These are phyloP conservation scores for Blumeria hordei DNA, from an alignment of 2,329 filamentous ascomycete genomes.

Conservation along the genomic window DNA sequence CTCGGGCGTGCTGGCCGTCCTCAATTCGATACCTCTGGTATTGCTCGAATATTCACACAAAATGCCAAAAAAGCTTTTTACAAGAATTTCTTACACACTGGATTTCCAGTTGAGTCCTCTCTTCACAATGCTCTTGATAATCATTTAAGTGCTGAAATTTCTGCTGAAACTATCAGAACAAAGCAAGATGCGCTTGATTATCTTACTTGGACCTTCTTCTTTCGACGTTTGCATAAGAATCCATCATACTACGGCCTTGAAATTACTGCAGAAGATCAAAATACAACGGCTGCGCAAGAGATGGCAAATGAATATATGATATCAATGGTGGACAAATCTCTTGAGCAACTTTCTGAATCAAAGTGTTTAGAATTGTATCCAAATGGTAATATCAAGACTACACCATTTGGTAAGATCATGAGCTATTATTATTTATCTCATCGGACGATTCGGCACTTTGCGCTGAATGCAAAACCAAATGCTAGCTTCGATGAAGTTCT, in stretches of 20 bases:
- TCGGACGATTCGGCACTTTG: slow-evolving; percentile 71
- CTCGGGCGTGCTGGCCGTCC: slow-evolving; percentile 82
- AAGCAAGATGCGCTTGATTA: slow-evolving; percentile 97
- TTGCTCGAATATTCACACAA: slow-evolving; percentile 92
- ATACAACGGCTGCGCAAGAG: slow-evolving; percentile 61
- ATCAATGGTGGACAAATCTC: slow-evolving; percentile 66
- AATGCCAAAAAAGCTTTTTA: slow-evolving; percentile 98
- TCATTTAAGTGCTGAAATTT: slow-evolving; percentile 85
- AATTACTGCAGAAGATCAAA: slow-evolving; percentile 80
- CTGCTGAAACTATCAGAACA: slow-evolving; percentile 72
- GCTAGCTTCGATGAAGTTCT: slow-evolving; percentile 64
- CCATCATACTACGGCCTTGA: slow-evolving; percentile 93
- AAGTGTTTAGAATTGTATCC: slow-evolving; percentile 62
- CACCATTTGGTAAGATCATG: slow-evolving; percentile 91
- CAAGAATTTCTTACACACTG: slow-evolving; percentile 95
- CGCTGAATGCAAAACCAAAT: slow-evolving; percentile 47
- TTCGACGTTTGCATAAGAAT: slow-evolving; percentile 89
- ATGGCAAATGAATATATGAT: slow-evolving; percentile 90
- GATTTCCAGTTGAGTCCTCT: slow-evolving; percentile 91
- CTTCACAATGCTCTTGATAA: slow-evolving; percentile 93
- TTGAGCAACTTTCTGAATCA: slow-evolving; percentile 60
- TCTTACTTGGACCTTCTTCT: slow-evolving; percentile 98
- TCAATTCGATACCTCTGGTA: slow-evolving; percentile 88
- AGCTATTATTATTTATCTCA: slow-evolving; percentile 97
- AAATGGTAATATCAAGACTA: slow-evolving; percentile 75